Base-by-base conservation (phyloP, 2,329 filamentous ascomycete species). In the Keithomyces neogunnii region DNA sequence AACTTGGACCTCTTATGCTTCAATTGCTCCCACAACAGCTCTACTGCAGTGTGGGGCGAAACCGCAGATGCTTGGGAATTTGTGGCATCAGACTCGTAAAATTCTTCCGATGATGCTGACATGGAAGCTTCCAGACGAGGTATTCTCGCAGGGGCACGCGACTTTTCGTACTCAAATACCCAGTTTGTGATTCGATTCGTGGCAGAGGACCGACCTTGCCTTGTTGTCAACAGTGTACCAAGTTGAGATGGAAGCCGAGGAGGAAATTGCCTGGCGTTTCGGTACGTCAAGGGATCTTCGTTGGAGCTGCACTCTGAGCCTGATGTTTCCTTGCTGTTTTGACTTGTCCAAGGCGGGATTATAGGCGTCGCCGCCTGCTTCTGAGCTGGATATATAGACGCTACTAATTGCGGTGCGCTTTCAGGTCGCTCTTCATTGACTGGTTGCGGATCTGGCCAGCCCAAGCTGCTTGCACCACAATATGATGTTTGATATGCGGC, bases 1-100 rank as follows among this genome's bases (percentile, higher is more conserved):
- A 69, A 29, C 31, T 56, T 62, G 6, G 57, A 56, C 9, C 68
- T 59, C 33, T 66, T 65, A 10, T 65, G 57, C 42, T 70, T 69
- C n/a, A 71, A 52, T 46, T 63, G 57, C 28, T 63, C 58, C 68
- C 68, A 71, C 4, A 69, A 56, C 9, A 58, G 32, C 48, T 70
- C 64, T n/a, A 69, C 54, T 10, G 63, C 60, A 19, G 61, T 62
- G n/a, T 65, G 61, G 0, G 62, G 58, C 10, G 57, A 59, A n/a
- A 49, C 56, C 7, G 51, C 49, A 5, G 26, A 13, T 19, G 39
- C 5, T 2, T 36, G 35, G 4, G 31, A 45, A 11, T 11, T 11
- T 28, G 26, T 35, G 13, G 38, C 13, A 13, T 11, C 48, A 9
- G 53, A 53, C 31, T 53, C 56, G 26, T 50, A 42, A 26, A 48